These are phyloP conservation scores for Cutaneotrichosporon arboriforme DNA, from an alignment of 1,284 basidiomycete species.

Conservation along the genomic window DNA sequence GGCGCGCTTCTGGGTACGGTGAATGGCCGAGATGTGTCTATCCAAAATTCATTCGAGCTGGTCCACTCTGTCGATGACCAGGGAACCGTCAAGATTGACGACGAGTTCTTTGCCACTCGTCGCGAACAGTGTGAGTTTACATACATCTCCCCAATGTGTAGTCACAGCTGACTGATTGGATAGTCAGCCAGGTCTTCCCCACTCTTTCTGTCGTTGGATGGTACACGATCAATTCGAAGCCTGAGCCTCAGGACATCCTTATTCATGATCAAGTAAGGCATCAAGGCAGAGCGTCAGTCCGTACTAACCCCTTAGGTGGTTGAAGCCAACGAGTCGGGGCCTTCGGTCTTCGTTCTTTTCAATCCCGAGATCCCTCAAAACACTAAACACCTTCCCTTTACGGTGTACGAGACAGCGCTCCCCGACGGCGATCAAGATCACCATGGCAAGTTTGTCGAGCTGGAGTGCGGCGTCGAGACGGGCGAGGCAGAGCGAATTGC, in stretches of 20 bases:
- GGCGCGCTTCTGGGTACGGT: conserved; percentile 94
- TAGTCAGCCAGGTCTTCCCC: conserved; percentile 97
- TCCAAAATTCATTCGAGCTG: conserved; percentile 93
- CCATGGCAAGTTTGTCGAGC: conserved; percentile 56
- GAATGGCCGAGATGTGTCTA: conserved; percentile 86
- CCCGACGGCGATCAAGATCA: conserved; percentile 58
- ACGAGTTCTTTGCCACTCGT: conserved; percentile 72
- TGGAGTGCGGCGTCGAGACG: conserved; percentile 77
- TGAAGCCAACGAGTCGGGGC: conserved; percentile 48
- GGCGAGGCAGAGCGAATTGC: conserved; percentile 98
- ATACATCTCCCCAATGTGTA: no score
- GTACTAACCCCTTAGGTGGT: conserved; percentile 51
- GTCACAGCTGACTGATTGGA: conserved; percentile 11
- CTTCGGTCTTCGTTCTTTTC: conserved; percentile 51
- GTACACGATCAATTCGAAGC: conserved; percentile 78
- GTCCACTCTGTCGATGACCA: conserved; percentile 42
- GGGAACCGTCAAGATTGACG: conserved; percentile 55
- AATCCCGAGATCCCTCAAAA: conserved; percentile 35
- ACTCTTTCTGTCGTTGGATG: conserved; percentile 93
- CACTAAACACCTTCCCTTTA: conserved; percentile 67
- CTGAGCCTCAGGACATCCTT: conserved; percentile 65
- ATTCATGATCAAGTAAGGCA: conserved; percentile 72
- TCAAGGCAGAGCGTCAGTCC: no score
- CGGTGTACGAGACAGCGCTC: conserved; percentile 80
- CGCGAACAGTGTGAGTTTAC: conserved; percentile 77